phyloP scores from a whole-genome alignment of 106 monocot genomes.

The Cymbidium sinense region DNA sequence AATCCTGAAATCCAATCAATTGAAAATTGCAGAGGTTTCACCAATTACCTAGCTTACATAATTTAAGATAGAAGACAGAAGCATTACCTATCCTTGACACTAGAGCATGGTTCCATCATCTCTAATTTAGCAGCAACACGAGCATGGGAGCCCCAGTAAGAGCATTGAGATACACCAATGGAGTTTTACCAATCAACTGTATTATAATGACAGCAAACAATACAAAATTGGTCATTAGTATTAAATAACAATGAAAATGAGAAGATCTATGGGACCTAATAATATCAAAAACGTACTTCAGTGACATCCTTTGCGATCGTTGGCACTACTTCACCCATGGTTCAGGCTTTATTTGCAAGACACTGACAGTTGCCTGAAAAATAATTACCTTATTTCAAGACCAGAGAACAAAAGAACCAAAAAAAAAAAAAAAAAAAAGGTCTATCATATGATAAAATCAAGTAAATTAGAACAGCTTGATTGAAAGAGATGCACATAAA shows the following conservation, averaged over 20 bases:
- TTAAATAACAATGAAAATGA: not conserved
- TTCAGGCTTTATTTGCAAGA: not conserved
- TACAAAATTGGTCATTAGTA: not conserved
- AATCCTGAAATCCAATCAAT: constrained; percentile 40
- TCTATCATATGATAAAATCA: not conserved
- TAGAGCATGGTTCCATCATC: constrained; percentile 90
- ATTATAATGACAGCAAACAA: not conserved
- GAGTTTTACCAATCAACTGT: constrained; percentile 84
- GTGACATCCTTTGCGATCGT: constrained; percentile 72
- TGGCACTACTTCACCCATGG: constrained; percentile 28
- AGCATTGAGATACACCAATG: constrained; percentile 80
- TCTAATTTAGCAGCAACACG: constrained; percentile 87
- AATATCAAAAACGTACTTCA: constrained; percentile 31
- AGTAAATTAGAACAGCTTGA: too few relatives aligned
- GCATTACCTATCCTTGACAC: constrained; percentile 71
- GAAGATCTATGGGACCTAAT: not conserved
- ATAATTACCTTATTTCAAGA: too few relatives aligned
- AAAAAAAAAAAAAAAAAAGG: too few relatives aligned
- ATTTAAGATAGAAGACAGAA: not conserved
- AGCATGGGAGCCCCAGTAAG: constrained; percentile 51
- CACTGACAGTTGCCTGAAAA: not conserved
- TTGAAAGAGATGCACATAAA: too few relatives aligned
- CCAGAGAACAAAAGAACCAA: too few relatives aligned
- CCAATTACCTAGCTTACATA: not conserved
- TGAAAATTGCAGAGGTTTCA: not conserved